Conservation (phyloP, 345 rosid species). For the Populus davidiana region DNA sequence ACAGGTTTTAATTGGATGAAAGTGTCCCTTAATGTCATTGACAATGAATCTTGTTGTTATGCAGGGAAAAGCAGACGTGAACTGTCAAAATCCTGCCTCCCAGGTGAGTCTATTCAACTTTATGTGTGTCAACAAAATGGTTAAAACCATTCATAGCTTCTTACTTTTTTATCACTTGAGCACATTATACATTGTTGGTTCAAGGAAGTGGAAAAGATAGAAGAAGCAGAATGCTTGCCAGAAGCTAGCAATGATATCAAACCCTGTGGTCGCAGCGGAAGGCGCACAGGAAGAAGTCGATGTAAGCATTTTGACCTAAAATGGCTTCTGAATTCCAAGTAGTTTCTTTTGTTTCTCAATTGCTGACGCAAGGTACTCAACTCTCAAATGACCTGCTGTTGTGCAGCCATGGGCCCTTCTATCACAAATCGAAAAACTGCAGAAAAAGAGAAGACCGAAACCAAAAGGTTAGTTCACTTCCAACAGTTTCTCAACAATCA, state of each 20-base stretch:
- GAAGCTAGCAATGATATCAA: conserved; percentile 22
- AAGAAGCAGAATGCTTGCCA: conserved; percentile 8
- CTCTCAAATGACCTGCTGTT: not conserved
- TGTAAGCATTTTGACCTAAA: conserved; percentile 28
- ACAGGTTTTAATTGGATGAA: not conserved
- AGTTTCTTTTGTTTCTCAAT: not conserved
- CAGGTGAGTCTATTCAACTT: conserved; percentile 15
- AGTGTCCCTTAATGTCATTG: not conserved
- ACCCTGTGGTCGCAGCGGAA: conserved; percentile 28
- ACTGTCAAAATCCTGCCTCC: conserved; percentile 7
- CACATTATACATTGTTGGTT: not conserved
- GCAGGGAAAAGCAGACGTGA: conserved; percentile 26
- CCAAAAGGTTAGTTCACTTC: conserved; percentile 46
- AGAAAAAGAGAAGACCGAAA: conserved; percentile 51
- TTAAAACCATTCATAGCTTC: not conserved
- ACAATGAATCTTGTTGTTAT: not conserved
- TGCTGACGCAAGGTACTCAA: not conserved
- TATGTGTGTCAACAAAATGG: no score
- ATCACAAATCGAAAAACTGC: conserved; percentile 22
- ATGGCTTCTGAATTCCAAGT: not conserved
- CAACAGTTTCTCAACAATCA: not conserved
- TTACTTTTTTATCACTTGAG: not conserved
- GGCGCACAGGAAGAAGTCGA: conserved; percentile 42
- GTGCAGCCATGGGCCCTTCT: conserved; percentile 56
- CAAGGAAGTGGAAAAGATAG: conserved; percentile 29